Conservation (phyloP, 164 flowering plant genomes). For the Vitis labrusca region DNA sequence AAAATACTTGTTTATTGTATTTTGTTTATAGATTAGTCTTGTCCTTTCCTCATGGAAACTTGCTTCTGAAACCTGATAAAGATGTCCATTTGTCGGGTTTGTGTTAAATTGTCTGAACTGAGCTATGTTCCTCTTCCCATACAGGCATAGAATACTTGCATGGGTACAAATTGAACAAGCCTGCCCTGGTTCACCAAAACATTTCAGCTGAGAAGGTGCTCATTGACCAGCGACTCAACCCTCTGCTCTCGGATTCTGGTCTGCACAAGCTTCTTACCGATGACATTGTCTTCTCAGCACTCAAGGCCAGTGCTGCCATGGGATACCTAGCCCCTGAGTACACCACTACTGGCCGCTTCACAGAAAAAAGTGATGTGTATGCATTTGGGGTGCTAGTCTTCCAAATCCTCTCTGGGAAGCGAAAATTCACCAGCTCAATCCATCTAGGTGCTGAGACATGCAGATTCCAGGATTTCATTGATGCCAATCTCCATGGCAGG, state of each 20-base stretch:
- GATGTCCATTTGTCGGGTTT: no score
- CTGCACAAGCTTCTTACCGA: conserved; percentile 53
- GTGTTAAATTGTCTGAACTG: no score
- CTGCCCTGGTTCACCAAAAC: conserved; percentile 57
- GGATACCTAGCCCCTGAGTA: conserved; percentile 70
- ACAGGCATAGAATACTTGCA: conserved; percentile 61
- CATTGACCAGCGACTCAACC: conserved; percentile 40
- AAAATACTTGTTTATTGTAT: no score
- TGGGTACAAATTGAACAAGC: conserved; percentile 35
- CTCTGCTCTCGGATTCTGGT: conserved; percentile 49
- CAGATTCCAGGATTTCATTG: conserved; percentile 42
- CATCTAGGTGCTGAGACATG: conserved; percentile 33
- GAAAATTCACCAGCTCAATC: conserved; percentile 26
- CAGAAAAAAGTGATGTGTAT: conserved; percentile 58
- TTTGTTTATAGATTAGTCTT: no score
- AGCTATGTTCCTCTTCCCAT: no score
- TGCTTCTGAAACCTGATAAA: no score
- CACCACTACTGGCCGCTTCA: conserved; percentile 55
- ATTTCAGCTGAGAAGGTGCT: conserved; percentile 59
- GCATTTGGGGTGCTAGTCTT: conserved; percentile 62
- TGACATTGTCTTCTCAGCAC: conserved; percentile 51
- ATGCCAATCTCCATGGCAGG: conserved; percentile 45
- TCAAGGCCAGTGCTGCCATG: conserved; percentile 62
- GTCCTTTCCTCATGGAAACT: no score
- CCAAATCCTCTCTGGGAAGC: conserved; percentile 56